Conservation (phyloP, 805 yeast species). For the Teunomyces gatunensis region DNA sequence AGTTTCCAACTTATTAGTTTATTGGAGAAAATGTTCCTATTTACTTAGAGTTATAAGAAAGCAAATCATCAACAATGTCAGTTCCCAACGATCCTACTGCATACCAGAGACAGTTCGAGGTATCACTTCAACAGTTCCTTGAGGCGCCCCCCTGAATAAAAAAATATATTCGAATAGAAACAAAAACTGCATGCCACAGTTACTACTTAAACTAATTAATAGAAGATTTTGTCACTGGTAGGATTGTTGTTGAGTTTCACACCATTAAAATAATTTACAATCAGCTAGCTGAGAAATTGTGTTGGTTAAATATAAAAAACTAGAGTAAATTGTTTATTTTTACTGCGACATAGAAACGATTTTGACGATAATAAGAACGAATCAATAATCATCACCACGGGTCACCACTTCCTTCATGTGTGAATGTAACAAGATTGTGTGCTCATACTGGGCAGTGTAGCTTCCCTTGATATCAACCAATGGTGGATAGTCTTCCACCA, state of each 20-base stretch:
- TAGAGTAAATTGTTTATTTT: neutral
- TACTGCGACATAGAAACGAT: neutral
- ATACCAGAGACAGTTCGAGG: no score
- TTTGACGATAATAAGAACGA: neutral
- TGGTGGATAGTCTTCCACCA: conserved; percentile 95
- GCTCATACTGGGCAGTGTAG: conserved; percentile 96
- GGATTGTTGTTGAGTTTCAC: no score
- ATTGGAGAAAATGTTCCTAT: no score
- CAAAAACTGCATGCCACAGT: neutral
- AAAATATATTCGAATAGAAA: neutral
- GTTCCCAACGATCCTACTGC: no score
- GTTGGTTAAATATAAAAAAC: no score
- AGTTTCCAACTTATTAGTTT: no score
- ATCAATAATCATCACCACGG: conserved; percentile 85
- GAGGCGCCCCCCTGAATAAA: neutral
- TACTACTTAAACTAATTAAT: neutral
- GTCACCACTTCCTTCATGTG: conserved; percentile 92
- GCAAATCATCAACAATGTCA: no score
- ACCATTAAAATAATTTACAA: no score
- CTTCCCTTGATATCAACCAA: conserved; percentile 77
- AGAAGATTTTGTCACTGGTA: no score
- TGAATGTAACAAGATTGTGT: conserved; percentile 87
- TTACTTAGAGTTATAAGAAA: no score
- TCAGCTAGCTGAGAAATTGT: no score
- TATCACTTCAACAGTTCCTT: no score